phyloP scores from a whole-genome alignment of 306 rosid genomes.

The Dicorynia guianensis region DNA sequence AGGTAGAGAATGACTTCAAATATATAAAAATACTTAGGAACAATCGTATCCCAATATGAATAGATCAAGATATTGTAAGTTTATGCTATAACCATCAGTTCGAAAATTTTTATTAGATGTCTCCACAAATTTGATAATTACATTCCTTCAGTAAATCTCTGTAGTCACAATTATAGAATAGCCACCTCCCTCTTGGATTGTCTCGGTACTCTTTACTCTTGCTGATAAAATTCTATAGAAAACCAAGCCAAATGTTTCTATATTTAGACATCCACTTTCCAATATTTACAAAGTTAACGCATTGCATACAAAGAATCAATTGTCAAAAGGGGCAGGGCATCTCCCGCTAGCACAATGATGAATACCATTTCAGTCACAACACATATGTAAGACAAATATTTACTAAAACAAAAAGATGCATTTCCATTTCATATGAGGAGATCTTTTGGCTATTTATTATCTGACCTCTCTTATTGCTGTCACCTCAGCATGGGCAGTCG shows the following conservation, averaged over 20 bases:
- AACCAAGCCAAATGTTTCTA: conserved; percentile 19
- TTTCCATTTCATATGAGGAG: not conserved
- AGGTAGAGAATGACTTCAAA: not conserved
- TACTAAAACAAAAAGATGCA: not conserved
- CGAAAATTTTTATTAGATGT: not conserved
- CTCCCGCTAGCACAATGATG: conserved; percentile 9
- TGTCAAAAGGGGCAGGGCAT: conserved; percentile 7
- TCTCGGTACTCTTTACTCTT: not conserved
- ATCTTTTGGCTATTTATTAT: conserved; percentile 14
- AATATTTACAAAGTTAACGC: conserved; percentile 23
- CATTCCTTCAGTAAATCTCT: conserved; percentile 8
- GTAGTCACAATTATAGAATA: conserved; percentile 7
- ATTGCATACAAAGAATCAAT: conserved; percentile 22
- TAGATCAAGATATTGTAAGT: conserved; percentile 2
- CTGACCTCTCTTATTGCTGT: conserved; percentile 96
- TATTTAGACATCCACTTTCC: not conserved
- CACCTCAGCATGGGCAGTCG: conserved; percentile 97
- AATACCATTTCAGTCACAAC: conserved; percentile 25
- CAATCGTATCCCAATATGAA: not conserved
- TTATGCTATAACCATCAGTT: not conserved
- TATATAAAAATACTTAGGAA: not conserved
- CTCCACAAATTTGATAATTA: not conserved
- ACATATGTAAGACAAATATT: conserved; percentile 1
- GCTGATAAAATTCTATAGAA: conserved; percentile 4
- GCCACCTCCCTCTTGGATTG: conserved; percentile 20